Evolutionary conservation across 768 basidiomycete species (phyloP), one percentile per base, ranked within the genome.

Genomic region (Mycena metata): DNA sequence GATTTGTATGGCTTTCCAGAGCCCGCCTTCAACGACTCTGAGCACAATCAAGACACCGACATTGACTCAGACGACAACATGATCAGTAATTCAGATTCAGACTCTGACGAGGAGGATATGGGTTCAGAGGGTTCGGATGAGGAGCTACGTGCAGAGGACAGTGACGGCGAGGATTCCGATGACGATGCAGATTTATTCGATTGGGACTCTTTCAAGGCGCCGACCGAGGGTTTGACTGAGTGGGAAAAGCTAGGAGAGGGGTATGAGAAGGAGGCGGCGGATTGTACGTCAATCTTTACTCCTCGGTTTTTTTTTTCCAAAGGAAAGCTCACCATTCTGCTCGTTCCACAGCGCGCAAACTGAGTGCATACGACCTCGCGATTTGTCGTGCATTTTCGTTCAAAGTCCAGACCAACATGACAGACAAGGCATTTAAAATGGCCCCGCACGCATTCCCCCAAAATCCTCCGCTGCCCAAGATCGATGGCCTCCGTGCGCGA

Each of bases 381-480:
- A 74, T 76, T 35, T 76, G 73, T 41, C 49, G 61, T 3, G 72
- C 72, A 5, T 75, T 75, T 64, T 55, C 72, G 7, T 74, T 42
- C 57, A 74, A 75, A 52, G 23, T 74, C 7, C 57, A 69, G 26
- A 71, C 73, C 6, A 57, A 73, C 15, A 56, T 46, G 15, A 72
- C 75, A 5, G 75, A 76, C 46, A 21, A 21, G 9, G 66, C 51
- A 6, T 74, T 52, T 41, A 54, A 50, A 56, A 72, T 50, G 43
- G 15, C 51, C 3, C 73, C 69, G 4, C 59, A 42, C 15, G 73
- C 72, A 1, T 75, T 75, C 23, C 54, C 57, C 0, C 39, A 61
- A 15, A 64, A 69, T 12, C 73, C 69, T 13, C 73, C 73, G 2
- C 67, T 75, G 39, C 74, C 74, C 5, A 58, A 42, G 23, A 47